Conservation (phyloP, 495 filamentous ascomycete species). For the Penicillium paxilli region DNA sequence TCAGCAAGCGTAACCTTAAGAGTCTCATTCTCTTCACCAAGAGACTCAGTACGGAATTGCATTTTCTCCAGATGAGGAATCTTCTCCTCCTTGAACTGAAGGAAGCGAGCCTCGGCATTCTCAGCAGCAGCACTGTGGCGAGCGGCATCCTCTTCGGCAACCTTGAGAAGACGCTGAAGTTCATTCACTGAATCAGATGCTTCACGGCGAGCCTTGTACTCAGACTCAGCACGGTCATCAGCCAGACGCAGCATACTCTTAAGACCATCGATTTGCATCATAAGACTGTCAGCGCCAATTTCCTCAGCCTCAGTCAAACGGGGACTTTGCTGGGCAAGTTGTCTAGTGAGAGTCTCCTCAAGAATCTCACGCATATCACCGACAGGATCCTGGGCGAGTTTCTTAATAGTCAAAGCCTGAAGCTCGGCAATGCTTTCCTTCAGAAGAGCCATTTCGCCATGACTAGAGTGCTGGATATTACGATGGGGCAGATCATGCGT, state of each 20-base stretch:
- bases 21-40: constrained; percentile 64
- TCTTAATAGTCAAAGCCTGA: constrained; percentile 45
- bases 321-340: constrained; percentile 32
- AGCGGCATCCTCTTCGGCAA: constrained; percentile 70
- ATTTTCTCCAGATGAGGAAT: constrained; percentile 49
- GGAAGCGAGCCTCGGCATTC: constrained; percentile 59
- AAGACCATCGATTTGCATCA: constrained; percentile 53
- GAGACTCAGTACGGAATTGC: constrained; percentile 59
- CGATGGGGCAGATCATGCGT: constrained; percentile 45
- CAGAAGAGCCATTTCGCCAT: constrained; percentile 50
- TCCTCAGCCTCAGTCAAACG: constrained; percentile 45
- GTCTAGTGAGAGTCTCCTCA: constrained; percentile 44
- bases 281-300: constrained; percentile 49
- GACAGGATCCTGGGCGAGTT: constrained; percentile 39
- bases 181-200: constrained; percentile 74
- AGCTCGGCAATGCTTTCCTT: constrained; percentile 60
- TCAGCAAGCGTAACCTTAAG: constrained; percentile 66
- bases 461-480: constrained; percentile 34
- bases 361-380: constrained; percentile 46
- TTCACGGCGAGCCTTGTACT: constrained; percentile 63
- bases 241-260: constrained; percentile 54
- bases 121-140: constrained; percentile 69
- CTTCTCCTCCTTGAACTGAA: constrained; percentile 54
- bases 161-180: constrained; percentile 65
- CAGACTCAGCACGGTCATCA: constrained; percentile 55